Evolutionary conservation across 306 rosid species (phyloP), one percentile per base, ranked within the genome.

Genomic region (Castanospermum australe): DNA sequence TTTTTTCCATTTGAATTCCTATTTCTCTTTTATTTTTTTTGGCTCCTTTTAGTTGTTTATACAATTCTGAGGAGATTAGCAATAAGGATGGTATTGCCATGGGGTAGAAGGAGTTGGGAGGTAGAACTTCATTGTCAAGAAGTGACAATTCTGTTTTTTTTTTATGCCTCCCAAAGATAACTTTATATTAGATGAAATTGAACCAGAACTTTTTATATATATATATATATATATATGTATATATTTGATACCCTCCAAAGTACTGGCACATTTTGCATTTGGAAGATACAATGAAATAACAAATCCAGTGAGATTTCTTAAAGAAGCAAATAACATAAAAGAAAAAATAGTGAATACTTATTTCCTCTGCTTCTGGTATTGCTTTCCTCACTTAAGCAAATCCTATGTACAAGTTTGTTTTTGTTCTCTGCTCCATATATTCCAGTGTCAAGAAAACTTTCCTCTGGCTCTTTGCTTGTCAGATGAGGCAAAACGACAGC

Each of bases 401-500:
- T 47, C 67, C 4, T 22, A 65, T 7, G 41, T 13, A 42, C 44
- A 56, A 48, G 15, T 67, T 45, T 25, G 17, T 13, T 74, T 54
- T 24, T 15, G 5, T 28, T 76, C 28, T 33, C 4, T 41, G 7
- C 10, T 76, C 7, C 4, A 30, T 0, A 5, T 28, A 48, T 11
- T 59, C 21, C 3, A 7, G 8, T 50, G 33, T 42, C 17, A 51
- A 32, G 39, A 36, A 42, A 55, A 6, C 0, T 5, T 62, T 62
- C 60, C 17, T 71, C 2, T 71, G 41, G 42, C n/a, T 48, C 48
- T 24, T n/a, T 47, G 6, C 28, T 63, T 45, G 36, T 20, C 48
- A 87, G 91, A 87, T 68, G 52, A 36, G 12, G 79, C 67, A 62
- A 85, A 80, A 62, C 50, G 84, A 39, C 69, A 62, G 51, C 64